These are phyloP conservation scores for Boletus coccyginus DNA, from an alignment of 768 basidiomycete species.

Conservation along the genomic window DNA sequence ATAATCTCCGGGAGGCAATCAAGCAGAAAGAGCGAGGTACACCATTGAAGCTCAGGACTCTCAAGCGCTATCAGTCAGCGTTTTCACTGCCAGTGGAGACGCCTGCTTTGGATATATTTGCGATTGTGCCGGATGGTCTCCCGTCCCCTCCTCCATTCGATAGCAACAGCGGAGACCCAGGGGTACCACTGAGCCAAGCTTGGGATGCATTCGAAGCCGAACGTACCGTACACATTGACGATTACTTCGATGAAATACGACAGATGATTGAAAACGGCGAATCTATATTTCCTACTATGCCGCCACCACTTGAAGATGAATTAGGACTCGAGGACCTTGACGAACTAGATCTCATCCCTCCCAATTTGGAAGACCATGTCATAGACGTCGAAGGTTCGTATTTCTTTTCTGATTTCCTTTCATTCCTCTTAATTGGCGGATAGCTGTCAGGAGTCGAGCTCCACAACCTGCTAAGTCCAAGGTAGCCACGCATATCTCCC, in stretches of 20 bases:
- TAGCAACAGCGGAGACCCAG: not conserved
- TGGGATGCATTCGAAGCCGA: constrained; percentile 6
- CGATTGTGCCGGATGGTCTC: not conserved
- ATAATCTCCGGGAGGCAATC: not conserved
- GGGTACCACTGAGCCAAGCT: not conserved
- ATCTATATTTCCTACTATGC: not conserved
- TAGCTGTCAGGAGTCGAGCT: not conserved
- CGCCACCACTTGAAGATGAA: not conserved
- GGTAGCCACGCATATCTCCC: not conserved
- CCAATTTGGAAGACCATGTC: not conserved
- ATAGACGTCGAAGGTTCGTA: not conserved
- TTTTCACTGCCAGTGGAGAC: not conserved
- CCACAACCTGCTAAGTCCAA: not conserved
- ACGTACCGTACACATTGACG: not conserved
- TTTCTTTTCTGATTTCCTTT: not conserved
- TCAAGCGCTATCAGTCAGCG: not conserved
- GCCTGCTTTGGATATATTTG: not conserved
- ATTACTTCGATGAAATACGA: constrained; percentile 4
- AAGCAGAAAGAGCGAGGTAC: not conserved
- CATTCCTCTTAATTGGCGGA: not conserved
- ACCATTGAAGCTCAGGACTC: not conserved
- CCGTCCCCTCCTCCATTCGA: not conserved
- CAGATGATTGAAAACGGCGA: not conserved
- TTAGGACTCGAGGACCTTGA: not conserved
- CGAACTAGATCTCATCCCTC: not conserved